phyloP scores from a whole-genome alignment of 352 stramenopile genomes.

The Globisporangium barbulae region DNA sequence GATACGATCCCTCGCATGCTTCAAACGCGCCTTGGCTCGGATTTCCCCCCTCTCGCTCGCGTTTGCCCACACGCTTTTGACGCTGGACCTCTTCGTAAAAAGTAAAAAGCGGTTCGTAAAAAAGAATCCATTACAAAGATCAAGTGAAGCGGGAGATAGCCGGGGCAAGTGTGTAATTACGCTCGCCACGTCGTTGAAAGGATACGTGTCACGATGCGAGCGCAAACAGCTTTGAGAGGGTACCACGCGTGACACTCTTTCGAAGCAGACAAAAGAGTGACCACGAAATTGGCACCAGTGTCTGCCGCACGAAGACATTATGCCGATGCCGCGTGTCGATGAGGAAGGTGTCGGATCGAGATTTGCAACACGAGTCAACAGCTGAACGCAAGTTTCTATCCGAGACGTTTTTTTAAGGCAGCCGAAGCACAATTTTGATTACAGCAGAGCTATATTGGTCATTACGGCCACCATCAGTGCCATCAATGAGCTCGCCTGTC shows the following conservation, averaged over 20 bases:
- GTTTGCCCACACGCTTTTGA: neutral
- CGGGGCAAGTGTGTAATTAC: constrained; percentile 6
- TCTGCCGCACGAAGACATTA: too few relatives aligned
- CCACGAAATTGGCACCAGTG: too few relatives aligned
- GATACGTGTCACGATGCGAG: constrained; percentile 3
- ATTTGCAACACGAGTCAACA: too few relatives aligned
- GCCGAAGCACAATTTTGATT: too few relatives aligned
- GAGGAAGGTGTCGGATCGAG: too few relatives aligned
- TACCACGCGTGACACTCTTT: neutral
- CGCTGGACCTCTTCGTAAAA: constrained; percentile 13
- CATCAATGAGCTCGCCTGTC: too few relatives aligned
- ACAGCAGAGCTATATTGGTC: too few relatives aligned
- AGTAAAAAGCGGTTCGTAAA: constrained; percentile 7
- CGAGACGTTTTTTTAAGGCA: too few relatives aligned
- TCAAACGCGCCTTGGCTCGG: constrained; percentile 3
- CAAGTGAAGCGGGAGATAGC: neutral
- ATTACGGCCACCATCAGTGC: too few relatives aligned
- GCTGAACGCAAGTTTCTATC: too few relatives aligned
- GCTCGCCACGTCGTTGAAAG: constrained; percentile 5
- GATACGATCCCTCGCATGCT: constrained; percentile 6
- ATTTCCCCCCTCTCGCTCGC: constrained; percentile 8
- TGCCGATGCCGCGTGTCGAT: too few relatives aligned
- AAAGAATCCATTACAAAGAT: constrained; percentile 9
- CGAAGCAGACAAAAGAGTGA: neutral
- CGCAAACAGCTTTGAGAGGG: neutral